Evolutionary conservation across 805 yeast genomes (phyloP).

Genomic region (Brettanomyces sp.): DNA sequence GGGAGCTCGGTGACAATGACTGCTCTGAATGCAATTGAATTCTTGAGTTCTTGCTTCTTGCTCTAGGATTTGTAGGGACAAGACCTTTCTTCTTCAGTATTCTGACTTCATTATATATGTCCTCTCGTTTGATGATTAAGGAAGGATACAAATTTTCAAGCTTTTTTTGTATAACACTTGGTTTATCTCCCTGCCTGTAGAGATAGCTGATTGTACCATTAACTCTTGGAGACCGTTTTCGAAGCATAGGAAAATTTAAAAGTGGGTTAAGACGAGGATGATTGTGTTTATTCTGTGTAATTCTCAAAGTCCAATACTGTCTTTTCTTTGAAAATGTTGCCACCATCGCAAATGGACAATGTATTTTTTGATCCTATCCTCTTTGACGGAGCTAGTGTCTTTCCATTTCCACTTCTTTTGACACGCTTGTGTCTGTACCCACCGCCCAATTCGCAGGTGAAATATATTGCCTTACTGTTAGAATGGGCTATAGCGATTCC

Average conservation of each 20-base stretch:
- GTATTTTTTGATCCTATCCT: conserved; percentile 36
- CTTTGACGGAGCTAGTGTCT: conserved; percentile 8
- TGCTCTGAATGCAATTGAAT: background rate
- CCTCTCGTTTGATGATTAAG: conserved; percentile 46
- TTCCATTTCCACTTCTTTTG: conserved; percentile 6
- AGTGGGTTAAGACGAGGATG: conserved; percentile 50
- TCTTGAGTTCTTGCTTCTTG: background rate
- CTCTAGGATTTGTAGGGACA: conserved; percentile 7
- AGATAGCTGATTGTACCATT: conserved; percentile 42
- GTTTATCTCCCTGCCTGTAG: conserved; percentile 47
- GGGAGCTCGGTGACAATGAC: too few relatives aligned
- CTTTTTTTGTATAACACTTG: conserved; percentile 43
- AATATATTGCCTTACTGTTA: conserved; percentile 48
- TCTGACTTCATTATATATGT: conserved; percentile 47
- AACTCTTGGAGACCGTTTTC: conserved; percentile 44
- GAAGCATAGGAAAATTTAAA: conserved; percentile 46
- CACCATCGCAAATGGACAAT: conserved; percentile 52
- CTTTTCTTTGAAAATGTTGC: conserved; percentile 43
- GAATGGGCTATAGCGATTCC: conserved; percentile 54
- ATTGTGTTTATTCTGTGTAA: conserved; percentile 48
- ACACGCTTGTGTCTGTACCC: conserved; percentile 41
- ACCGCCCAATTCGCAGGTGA: conserved; percentile 52
- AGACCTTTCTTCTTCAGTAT: conserved; percentile 41
- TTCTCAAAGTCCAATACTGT: conserved; percentile 42
- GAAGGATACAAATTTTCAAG: conserved; percentile 43